Base-by-base conservation (phyloP, 2,329 filamentous ascomycete genomes). In the Zopfia rhizophila region DNA sequence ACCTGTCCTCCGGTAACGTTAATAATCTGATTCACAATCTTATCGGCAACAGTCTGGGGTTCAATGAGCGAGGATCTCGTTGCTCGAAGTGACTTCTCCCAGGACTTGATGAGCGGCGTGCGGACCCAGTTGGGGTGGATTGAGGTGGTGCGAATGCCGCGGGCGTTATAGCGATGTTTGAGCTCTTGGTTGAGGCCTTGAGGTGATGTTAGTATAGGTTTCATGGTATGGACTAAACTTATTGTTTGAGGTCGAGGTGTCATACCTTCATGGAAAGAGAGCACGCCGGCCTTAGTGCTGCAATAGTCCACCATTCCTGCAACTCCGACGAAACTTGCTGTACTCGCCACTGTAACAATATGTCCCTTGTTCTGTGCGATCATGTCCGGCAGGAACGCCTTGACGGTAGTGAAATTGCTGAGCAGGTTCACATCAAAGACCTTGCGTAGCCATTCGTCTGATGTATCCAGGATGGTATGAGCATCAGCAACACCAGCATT, bases 261-360 rank as follows among this genome's bases (percentile, higher is more conserved):
- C 28, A 7, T 58, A 61, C 73, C 73, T 67, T 84, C 81, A 51
- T 84, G 79, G 62, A 83, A 81, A 3, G 76, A 71, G 29, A 83
- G 61, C 0, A 79, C 78, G 17, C 74, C 79, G 0, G 75, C 75
- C 61, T 84, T 84, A 33, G 76, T 77, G 38, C 73, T 73, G 29
- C 70, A 73, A 60, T 84, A 84, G 50, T 82, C 79, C 7, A 76
- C 76, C 51, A 83, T 77, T 21, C 78, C 74, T 1, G 71, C 74
- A 3, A 77, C 52, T 1, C 69, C 68, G 4, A 80, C 45, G 55
- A 79, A 83, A 24, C 76, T 78, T 7, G 79, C 79, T 58, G 78
- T 71, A 46, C 77, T 81, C 3, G 82, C 81, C 11, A 85, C 72
- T 0, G 80, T 82, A 8, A 85, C 72, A 21, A 85, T 70, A 50